Conservation (phyloP, 164 flowering plant species). For the Stephania yunnanensis region DNA sequence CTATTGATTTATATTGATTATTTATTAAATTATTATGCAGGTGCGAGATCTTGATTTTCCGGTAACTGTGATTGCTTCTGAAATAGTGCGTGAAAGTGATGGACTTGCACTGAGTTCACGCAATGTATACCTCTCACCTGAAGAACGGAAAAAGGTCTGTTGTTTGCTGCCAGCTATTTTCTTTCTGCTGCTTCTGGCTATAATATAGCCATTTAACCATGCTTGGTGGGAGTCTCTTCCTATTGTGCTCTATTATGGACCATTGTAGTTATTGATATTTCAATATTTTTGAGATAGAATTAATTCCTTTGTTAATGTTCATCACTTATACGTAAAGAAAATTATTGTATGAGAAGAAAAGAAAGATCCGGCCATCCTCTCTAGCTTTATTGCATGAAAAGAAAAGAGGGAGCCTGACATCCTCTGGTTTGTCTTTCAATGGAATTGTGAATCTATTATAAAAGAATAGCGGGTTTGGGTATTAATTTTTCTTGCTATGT, state of each 20-base stretch:
- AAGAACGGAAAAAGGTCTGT: conserved; percentile 72
- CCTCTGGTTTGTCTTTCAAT: too few species aligned
- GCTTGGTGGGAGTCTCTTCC: neutral
- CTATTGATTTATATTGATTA: conserved; percentile 4
- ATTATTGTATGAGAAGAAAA: too few species aligned
- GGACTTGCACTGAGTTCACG: conserved; percentile 99
- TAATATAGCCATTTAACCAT: neutral
- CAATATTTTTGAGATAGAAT: too few species aligned
- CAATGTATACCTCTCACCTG: conserved; percentile 71
- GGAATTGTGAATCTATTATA: too few species aligned
- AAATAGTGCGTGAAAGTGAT: conserved; percentile 71
- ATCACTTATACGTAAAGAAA: too few species aligned
- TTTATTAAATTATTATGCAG: conserved; percentile 30
- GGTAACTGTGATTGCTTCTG: conserved; percentile 66
- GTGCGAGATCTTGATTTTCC: conserved; percentile 91
- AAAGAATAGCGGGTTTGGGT: too few species aligned
- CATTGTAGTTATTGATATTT: neutral
- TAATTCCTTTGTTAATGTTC: too few species aligned
- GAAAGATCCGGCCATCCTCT: too few species aligned
- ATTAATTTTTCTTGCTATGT: too few species aligned
- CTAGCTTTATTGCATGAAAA: too few species aligned
- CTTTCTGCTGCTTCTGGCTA: neutral
- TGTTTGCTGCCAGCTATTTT: neutral
- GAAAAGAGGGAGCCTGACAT: too few species aligned
- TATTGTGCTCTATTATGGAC: neutral